Conservation (phyloP, 2,329 filamentous ascomycete species). For the Periconia sp. region DNA sequence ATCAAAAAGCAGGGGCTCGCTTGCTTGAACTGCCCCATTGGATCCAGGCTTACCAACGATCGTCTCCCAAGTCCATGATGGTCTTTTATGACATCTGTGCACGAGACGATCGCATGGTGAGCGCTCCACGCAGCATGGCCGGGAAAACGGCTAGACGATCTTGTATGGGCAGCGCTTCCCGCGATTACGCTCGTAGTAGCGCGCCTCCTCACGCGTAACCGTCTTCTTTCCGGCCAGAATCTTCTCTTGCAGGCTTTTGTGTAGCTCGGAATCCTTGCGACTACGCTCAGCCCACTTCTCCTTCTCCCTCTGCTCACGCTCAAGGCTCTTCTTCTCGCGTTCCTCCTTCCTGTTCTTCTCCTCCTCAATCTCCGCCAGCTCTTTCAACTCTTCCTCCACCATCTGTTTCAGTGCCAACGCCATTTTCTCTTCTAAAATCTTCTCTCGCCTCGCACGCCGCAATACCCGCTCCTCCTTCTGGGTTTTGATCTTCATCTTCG, state of each 20-base stretch:
- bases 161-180: slow-evolving; percentile 6
- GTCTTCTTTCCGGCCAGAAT: not conserved
- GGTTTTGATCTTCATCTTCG: not conserved
- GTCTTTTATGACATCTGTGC: no score
- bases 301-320: not conserved
- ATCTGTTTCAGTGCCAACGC: not conserved
- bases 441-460: not conserved
- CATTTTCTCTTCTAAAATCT: not conserved
- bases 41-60: no score
- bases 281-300: no score
- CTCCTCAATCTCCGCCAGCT: not conserved
- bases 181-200: slow-evolving; percentile 1
- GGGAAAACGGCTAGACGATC: not conserved
- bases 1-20: no score
- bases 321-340: not conserved
- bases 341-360: not conserved
- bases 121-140: no score
- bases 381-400: not conserved
- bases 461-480: not conserved
- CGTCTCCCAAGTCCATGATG: no score
- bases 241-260: slow-evolving; percentile 3
- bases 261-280: not conserved
- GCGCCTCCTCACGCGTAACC: slow-evolving; percentile 4
- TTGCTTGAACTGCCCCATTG: no score
- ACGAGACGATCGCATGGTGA: no score